Conservation (phyloP, 78 protist genomes). For the Dictyostelium intermedium region DNA sequence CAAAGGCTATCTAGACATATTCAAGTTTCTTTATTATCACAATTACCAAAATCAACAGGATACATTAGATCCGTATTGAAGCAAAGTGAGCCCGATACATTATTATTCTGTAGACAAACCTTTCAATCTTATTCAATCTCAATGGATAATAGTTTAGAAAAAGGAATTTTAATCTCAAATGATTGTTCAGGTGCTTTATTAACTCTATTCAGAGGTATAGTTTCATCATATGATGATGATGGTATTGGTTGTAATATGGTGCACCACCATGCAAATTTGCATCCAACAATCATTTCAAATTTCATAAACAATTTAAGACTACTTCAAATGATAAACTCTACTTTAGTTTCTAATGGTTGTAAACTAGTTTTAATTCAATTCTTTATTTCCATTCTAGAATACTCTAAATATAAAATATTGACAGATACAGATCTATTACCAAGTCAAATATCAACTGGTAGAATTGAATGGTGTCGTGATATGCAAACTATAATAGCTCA, state of each 20-base stretch:
- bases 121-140: not conserved
- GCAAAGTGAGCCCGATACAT: not conserved
- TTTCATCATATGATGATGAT: not conserved
- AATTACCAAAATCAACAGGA: constrained; percentile 4
- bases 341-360: not conserved
- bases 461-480: constrained; percentile 39
- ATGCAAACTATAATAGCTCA: constrained; percentile 18
- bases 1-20: not conserved
- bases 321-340: not conserved
- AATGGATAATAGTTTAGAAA: not conserved
- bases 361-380: not conserved
- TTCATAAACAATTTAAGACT: constrained; percentile 4
- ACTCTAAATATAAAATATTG: not conserved
- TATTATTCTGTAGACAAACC: constrained; percentile 7
- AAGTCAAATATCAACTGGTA: not conserved
- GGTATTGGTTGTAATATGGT: not conserved
- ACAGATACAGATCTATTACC: not conserved
- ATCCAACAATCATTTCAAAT: not conserved
- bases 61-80: not conserved
- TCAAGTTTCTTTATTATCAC: constrained; percentile 9
- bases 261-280: not conserved
- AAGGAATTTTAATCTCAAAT: not conserved
- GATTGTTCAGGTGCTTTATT: not conserved
- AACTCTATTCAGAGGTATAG: not conserved
- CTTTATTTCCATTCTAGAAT: not conserved